phyloP scores from a whole-genome alignment of 768 basidiomycete genomes.

The Serendipita indica region DNA sequence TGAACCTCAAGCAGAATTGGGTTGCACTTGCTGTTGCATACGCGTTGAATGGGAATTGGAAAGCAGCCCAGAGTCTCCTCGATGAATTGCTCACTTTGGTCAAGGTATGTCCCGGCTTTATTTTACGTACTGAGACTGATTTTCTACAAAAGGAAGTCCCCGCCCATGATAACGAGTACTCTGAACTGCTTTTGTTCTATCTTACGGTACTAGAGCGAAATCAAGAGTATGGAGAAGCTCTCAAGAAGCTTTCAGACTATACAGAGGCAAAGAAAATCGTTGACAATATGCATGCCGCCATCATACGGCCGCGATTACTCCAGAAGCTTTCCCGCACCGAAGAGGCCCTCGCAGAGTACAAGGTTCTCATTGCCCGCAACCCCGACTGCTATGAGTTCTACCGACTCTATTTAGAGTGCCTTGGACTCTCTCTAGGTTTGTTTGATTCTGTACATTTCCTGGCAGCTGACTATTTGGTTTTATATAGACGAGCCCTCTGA shows the following conservation, averaged over 20 bases:
- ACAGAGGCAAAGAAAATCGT: constrained; percentile 16
- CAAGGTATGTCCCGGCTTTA: constrained; percentile 37
- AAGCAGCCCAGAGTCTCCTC: constrained; percentile 55
- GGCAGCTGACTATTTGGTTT: not conserved
- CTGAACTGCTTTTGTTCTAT: constrained; percentile 70
- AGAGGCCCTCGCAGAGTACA: constrained; percentile 72
- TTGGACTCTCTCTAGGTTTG: constrained; percentile 52
- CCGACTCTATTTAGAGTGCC: constrained; percentile 48
- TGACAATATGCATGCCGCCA: constrained; percentile 10
- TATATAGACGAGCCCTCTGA: not conserved
- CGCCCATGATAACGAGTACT: constrained; percentile 65
- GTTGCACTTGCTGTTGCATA: constrained; percentile 76
- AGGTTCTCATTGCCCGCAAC: constrained; percentile 68
- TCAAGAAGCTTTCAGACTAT: constrained; percentile 16
- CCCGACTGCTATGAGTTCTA: constrained; percentile 74
- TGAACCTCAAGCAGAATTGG: constrained; percentile 80
- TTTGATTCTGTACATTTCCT: constrained; percentile 7
- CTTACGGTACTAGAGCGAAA: constrained; percentile 57
- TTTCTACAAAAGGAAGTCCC: constrained; percentile 46
- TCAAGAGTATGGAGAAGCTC: constrained; percentile 24
- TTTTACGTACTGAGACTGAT: not conserved
- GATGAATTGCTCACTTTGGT: constrained; percentile 55
- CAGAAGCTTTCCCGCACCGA: constrained; percentile 43
- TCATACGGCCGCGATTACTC: constrained; percentile 54
- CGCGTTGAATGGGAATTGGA: constrained; percentile 61